Evolutionary conservation across 225 moss, liverwort and hornwort genomes (phyloP), one percentile per base, ranked within the genome.

Genomic region (Thuidium tamariscinum): DNA sequence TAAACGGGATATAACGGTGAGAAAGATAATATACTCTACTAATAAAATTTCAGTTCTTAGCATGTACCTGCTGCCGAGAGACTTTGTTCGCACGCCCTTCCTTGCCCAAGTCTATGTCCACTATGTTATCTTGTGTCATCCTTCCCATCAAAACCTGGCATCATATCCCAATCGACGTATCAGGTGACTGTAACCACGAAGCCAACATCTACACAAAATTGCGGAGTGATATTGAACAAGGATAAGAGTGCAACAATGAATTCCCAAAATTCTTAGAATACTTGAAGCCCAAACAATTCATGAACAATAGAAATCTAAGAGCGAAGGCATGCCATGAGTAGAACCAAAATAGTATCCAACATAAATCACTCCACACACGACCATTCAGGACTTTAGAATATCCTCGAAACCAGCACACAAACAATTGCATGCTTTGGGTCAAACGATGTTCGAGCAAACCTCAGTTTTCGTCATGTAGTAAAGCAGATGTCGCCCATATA

Each of bases 61-160:
- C 62, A 75, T 44, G n/a, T 87, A 98, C 98, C 97, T 98, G 98
- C 85, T 95, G 94, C 61, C 98, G 97, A 86, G 98, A 98, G 51
- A 98, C 97, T 95, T 98, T 98, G 90, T 98, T 98, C 67, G 98
- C 98, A 88, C 95, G 93, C 88, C 98, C 98, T 92, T 98, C 98
- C 86, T 94, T 96, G 71, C 95, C 94, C 87, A 98, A 94, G 88
- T 98, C 98, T 83, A 98, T 92, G 87, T 98, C 95, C 74, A 98
- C 97, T 41, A 90, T 54, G 89, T 98, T 98, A 87, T 98, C 97
- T 87, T 94, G 90, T 30, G 98, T 98, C 86, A 92, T 96, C 85
- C 98, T 93, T 89, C 98, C 98, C 93, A 98, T 90, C 59, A 92
- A 86, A 79, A 97, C 98, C 98, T 98, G 93, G 61, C 67, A 81